These are phyloP conservation scores for Pulveroboletus ravenelii DNA, from an alignment of 768 basidiomycete genomes.

Conservation along the genomic window DNA sequence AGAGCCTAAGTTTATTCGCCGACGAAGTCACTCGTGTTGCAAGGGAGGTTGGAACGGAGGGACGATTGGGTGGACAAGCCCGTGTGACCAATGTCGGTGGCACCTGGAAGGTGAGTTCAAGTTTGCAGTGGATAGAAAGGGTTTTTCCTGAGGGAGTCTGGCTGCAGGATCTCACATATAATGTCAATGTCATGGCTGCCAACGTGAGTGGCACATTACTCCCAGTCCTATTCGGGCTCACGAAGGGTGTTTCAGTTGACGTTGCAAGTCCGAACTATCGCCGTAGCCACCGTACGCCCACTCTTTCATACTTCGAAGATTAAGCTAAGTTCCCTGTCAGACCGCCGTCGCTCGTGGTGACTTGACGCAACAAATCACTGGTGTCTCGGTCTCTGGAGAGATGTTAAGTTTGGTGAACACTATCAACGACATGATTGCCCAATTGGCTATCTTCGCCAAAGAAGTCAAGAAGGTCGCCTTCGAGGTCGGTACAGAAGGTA, in stretches of 20 bases:
- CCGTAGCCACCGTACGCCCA: slow-evolving; percentile 75
- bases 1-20: slow-evolving; percentile 77
- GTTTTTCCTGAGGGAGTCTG: slow-evolving; percentile 10
- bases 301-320: background rate
- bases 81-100: slow-evolving; percentile 92
- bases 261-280: slow-evolving; percentile 88
- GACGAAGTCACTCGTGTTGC: slow-evolving; percentile 85
- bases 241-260: slow-evolving; percentile 56
- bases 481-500: slow-evolving; percentile 98
- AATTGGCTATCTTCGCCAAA: slow-evolving; percentile 63
- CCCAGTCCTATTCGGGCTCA: slow-evolving; percentile 1
- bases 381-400: slow-evolving; percentile 91
- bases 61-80: slow-evolving; percentile 90
- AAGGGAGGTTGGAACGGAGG: slow-evolving; percentile 96
- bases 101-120: slow-evolving; percentile 73
- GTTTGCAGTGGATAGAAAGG: background rate
- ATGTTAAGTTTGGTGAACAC: slow-evolving; percentile 95
- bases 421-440: slow-evolving; percentile 86
- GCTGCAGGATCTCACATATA: slow-evolving; percentile 77
- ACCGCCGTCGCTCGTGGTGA: slow-evolving; percentile 94
- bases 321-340: slow-evolving; percentile 27
- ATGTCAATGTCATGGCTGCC: slow-evolving; percentile 93
- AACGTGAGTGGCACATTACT: slow-evolving; percentile 51
- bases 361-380: slow-evolving; percentile 88
- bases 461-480: slow-evolving; percentile 94